phyloP scores from a whole-genome alignment of 345 rosid species.

The Limnanthes douglasii region DNA sequence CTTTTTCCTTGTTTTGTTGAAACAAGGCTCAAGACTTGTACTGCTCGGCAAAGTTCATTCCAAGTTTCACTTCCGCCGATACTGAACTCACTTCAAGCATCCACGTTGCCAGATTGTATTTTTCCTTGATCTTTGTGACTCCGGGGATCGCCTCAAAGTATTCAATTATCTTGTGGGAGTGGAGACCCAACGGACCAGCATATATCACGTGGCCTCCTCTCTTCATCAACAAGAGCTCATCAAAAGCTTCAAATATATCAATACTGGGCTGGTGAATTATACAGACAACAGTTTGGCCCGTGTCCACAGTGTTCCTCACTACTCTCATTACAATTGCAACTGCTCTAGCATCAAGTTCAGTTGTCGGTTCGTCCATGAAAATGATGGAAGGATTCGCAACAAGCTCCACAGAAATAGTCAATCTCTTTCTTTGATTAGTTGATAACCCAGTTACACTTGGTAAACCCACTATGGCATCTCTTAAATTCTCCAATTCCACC shows the following conservation, averaged over 20 bases:
- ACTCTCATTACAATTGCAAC: slow-evolving; percentile 91
- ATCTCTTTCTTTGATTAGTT: slow-evolving; percentile 72
- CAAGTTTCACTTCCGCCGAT: slow-evolving; percentile 56
- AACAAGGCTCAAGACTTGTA: slow-evolving; percentile 38
- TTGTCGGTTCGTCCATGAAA: slow-evolving; percentile 89
- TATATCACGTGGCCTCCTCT: slow-evolving; percentile 81
- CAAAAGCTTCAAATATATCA: slow-evolving; percentile 80
- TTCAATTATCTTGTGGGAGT: slow-evolving; percentile 58
- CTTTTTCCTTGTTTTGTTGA: slow-evolving; percentile 41
- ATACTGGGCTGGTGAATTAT: slow-evolving; percentile 86
- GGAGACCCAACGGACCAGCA: slow-evolving; percentile 44
- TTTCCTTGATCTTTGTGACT: slow-evolving; percentile 56
- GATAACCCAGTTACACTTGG: slow-evolving; percentile 72
- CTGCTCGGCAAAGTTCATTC: slow-evolving; percentile 57
- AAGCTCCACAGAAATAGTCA: slow-evolving; percentile 77
- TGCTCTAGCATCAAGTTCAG: slow-evolving; percentile 83
- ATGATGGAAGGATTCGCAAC: slow-evolving; percentile 83
- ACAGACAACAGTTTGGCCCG: slow-evolving; percentile 77
- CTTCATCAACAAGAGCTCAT: slow-evolving; percentile 66
- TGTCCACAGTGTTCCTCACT: slow-evolving; percentile 78
- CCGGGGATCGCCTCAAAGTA: slow-evolving; percentile 76
- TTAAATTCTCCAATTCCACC: slow-evolving; percentile 42
- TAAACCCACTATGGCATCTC: slow-evolving; percentile 48
- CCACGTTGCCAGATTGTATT: slow-evolving; percentile 81
- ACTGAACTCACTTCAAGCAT: slow-evolving; percentile 79